phyloP scores from a whole-genome alignment of 305 asterid genomes.

The Coffea humblotiana region DNA sequence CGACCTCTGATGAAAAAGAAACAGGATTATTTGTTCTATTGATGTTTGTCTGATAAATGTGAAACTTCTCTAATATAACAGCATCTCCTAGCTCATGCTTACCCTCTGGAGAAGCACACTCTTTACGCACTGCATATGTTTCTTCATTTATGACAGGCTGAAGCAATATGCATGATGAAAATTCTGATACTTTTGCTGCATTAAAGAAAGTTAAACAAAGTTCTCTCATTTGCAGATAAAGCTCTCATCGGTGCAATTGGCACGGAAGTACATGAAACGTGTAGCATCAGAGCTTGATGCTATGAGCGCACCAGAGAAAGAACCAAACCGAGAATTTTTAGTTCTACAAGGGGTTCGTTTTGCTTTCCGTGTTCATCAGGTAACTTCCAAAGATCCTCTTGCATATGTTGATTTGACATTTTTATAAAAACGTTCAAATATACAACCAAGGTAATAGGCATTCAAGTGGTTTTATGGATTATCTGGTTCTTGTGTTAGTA shows the following conservation, averaged over 20 bases:
- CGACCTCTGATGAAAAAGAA: neutral
- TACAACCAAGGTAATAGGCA: neutral
- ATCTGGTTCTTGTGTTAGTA: neutral
- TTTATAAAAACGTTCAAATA: neutral
- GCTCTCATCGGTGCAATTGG: slow-evolving; percentile 89
- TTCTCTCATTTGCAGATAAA: slow-evolving; percentile 62
- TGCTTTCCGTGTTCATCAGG: slow-evolving; percentile 99
- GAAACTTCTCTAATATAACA: neutral
- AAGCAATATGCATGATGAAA: neutral
- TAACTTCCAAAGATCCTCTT: slow-evolving; percentile 11
- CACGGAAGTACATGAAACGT: slow-evolving; percentile 94
- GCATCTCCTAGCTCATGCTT: neutral
- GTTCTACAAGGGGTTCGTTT: slow-evolving; percentile 95
- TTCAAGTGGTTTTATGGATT: neutral
- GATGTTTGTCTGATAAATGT: neutral
- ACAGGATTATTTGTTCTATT: neutral
- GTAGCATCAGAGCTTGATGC: slow-evolving; percentile 89
- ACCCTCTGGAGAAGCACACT: neutral
- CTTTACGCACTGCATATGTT: neutral
- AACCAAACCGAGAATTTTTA: slow-evolving; percentile 92
- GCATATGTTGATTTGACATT: neutral
- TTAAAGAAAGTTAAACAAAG: slow-evolving; percentile 1
- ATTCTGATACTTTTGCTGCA: neutral
- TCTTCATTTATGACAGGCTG: neutral
- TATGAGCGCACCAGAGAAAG: slow-evolving; percentile 78